Conservation (phyloP, 2,329 filamentous ascomycete species). For the Trichoderma pleuroti region DNA sequence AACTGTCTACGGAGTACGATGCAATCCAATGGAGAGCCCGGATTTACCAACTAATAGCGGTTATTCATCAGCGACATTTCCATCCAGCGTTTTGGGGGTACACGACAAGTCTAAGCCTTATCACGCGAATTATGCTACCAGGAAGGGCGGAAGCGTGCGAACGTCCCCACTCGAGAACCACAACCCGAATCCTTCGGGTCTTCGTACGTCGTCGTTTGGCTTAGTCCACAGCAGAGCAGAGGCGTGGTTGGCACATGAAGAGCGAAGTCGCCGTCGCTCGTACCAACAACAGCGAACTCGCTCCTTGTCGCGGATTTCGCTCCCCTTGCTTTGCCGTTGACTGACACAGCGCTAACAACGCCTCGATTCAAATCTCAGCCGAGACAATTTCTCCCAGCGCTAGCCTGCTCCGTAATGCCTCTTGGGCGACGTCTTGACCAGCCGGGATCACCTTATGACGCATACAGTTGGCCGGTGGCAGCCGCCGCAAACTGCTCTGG, state of each 20-base stretch:
- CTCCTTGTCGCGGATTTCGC: background rate
- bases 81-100: background rate
- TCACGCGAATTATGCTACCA: slow-evolving; percentile 4
- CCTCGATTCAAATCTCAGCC: slow-evolving; percentile 6
- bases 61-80: background rate
- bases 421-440: background rate
- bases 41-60: background rate
- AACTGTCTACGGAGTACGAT: background rate
- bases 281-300: background rate
- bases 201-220: slow-evolving; percentile 3
- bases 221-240: background rate
- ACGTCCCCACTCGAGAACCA: slow-evolving; percentile 2
- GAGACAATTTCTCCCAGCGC: slow-evolving; percentile 1
- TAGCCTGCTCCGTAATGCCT: background rate
- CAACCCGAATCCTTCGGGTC: slow-evolving; percentile 13
- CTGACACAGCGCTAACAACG: background rate
- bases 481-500: background rate
- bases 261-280: background rate
- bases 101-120: slow-evolving; percentile 1
- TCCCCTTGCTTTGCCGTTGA: background rate
- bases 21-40: background rate
- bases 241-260: background rate
- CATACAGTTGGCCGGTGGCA: background rate
- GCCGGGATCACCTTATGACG: background rate
- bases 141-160: background rate